These are phyloP conservation scores for Geranium brycei DNA, from an alignment of 345 rosid genomes.

Conservation along the genomic window DNA sequence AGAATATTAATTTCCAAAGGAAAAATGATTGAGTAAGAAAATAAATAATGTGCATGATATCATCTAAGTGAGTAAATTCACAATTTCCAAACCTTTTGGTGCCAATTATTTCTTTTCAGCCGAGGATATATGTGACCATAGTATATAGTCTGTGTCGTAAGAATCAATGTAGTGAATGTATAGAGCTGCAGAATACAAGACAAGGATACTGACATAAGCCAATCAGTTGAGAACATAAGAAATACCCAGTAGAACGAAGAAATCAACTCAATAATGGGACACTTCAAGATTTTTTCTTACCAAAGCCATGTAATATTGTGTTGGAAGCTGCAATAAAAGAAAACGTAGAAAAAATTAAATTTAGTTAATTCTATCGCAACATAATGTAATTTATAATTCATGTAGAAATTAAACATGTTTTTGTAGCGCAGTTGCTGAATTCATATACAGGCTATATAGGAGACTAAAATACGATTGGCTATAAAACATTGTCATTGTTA, in stretches of 20 bases:
- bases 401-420: not conserved
- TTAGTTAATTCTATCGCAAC: conserved; percentile 9
- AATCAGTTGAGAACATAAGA: not conserved
- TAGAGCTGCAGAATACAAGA: conserved; percentile 39
- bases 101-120: conserved; percentile 19
- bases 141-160: conserved; percentile 46
- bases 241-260: not conserved
- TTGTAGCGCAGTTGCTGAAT: not conserved
- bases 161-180: conserved; percentile 41
- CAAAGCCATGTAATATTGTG: conserved; percentile 70
- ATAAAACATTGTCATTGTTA: not conserved
- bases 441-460: not conserved
- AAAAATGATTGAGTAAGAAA: not conserved
- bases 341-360: not conserved
- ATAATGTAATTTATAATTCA: not conserved
- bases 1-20: no score
- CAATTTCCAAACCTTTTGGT: conserved; percentile 24
- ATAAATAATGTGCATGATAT: not conserved
- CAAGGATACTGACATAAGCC: not conserved
- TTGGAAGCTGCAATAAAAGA: conserved; percentile 63
- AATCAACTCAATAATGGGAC: not conserved
- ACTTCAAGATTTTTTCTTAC: conserved; percentile 30
- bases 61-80: not conserved
- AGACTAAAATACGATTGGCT: not conserved
- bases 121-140: conserved; percentile 53